Evolutionary conservation across 139 green algal genomes (phyloP).

Genomic region (Micractinium sp.): DNA sequence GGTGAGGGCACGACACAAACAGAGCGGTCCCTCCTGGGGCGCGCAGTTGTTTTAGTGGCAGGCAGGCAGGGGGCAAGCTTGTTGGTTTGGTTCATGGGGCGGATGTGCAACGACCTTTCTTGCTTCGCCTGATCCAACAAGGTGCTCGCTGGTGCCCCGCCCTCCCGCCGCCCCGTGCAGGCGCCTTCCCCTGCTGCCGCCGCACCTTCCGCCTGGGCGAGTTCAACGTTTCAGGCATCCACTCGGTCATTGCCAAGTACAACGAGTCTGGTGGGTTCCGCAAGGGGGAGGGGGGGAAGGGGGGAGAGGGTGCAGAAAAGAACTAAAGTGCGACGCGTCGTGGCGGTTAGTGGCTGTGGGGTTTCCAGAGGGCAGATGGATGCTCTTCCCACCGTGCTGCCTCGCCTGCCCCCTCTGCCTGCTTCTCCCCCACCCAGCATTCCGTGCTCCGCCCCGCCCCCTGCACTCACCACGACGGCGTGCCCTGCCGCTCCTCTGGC

Average conservation of each 20-base stretch:
- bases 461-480: too few relatives aligned
- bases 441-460: not conserved
- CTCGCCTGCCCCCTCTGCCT: too few relatives aligned
- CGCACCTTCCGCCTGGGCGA: conserved; percentile 19
- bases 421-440: too few relatives aligned
- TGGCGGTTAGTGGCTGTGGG: too few relatives aligned
- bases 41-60: not conserved
- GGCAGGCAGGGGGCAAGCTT: not conserved
- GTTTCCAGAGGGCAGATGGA: too few relatives aligned
- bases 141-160: not conserved
- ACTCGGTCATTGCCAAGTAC: conserved; percentile 50
- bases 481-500: not conserved
- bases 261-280: conserved; percentile 39
- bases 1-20: conserved; percentile 7
- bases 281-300: too few relatives aligned
- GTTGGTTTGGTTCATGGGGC: not conserved
- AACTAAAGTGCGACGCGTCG: too few relatives aligned
- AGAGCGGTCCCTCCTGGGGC: not conserved
- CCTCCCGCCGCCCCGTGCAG: not conserved
- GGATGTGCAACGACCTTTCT: not conserved
- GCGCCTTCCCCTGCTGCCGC: conserved; percentile 1
- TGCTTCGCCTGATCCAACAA: not conserved
- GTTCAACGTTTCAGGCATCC: conserved; percentile 55
- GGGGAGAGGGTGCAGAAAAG: too few relatives aligned
- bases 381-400: too few relatives aligned